Evolutionary conservation across 31 red algal species (phyloP).

Genomic region (Endocladia muricata): DNA sequence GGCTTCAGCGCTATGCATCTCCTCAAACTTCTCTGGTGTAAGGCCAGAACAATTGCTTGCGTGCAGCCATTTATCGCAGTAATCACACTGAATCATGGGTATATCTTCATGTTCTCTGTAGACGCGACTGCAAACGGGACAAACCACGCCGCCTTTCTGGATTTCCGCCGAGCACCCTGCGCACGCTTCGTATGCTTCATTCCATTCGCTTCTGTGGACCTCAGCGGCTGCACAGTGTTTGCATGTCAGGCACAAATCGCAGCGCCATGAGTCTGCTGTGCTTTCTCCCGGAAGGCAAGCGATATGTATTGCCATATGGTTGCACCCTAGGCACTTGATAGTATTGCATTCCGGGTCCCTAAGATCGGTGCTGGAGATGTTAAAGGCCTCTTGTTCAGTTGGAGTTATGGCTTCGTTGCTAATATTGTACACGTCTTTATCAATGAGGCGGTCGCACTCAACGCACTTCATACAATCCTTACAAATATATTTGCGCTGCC

Average conservation of each 20-base stretch:
- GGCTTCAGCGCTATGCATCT: too few species aligned
- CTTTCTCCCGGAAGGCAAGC: conserved; percentile 14
- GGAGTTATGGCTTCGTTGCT: background rate
- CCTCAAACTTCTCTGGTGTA: conserved; percentile 17
- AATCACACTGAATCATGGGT: conserved; percentile 68
- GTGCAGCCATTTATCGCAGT: conserved; percentile 67
- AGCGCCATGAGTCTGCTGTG: conserved; percentile 32
- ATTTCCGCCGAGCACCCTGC: conserved; percentile 24
- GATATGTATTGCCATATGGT: conserved; percentile 49
- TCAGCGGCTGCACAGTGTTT: conserved; percentile 30
- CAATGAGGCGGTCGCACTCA: conserved; percentile 17
- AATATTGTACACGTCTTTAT: conserved; percentile 13
- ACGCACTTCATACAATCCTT: conserved; percentile 50
- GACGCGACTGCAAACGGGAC: conserved; percentile 47
- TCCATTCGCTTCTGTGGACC: conserved; percentile 32
- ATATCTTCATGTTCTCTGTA: conserved; percentile 49
- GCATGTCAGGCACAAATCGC: conserved; percentile 49
- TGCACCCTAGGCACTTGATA: conserved; percentile 28
- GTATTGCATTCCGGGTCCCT: conserved; percentile 16
- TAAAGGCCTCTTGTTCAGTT: background rate
- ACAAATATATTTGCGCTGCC: conserved; percentile 14
- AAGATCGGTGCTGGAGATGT: background rate
- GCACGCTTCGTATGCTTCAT: conserved; percentile 48
- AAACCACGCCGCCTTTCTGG: conserved; percentile 33
- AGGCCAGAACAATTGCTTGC: conserved; percentile 33